phyloP scores from a whole-genome alignment of 1,284 basidiomycete species.

The Ustilago curta region DNA sequence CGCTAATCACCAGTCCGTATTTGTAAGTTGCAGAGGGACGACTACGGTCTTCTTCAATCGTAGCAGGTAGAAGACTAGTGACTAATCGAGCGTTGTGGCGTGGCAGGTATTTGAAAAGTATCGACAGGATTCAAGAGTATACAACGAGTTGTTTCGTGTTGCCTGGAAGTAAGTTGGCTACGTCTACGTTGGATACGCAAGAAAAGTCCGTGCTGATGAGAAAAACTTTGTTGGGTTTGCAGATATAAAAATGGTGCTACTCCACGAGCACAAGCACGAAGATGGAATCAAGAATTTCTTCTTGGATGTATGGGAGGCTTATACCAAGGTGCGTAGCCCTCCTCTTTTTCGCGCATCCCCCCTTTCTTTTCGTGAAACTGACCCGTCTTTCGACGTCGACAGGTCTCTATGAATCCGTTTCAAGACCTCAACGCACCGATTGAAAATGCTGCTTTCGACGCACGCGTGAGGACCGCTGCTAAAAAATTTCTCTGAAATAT shows the following conservation, averaged over 20 bases:
- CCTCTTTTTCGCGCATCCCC: not conserved
- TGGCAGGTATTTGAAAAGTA: conserved; percentile 60
- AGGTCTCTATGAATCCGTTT: conserved; percentile 65
- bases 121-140: conserved; percentile 66
- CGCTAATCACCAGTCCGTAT: conserved; percentile 49
- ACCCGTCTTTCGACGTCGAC: not conserved
- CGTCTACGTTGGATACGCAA: not conserved
- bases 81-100: not conserved
- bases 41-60: too few relatives aligned
- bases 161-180: conserved; percentile 58
- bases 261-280: conserved; percentile 68
- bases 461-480: conserved; percentile 57
- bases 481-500: conserved; percentile 55
- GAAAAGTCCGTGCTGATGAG: too few relatives aligned
- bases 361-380: too few relatives aligned
- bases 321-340: conserved; percentile 53
- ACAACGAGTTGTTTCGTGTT: conserved; percentile 61
- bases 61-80: not conserved
- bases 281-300: conserved; percentile 68
- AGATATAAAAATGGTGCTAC: conserved; percentile 66
- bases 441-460: conserved; percentile 55
- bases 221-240: not conserved
- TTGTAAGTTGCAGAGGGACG: conserved; percentile 43
- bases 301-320: conserved; percentile 67
- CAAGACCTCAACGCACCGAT: conserved; percentile 63